Conservation (phyloP, 2,329 filamentous ascomycete species). For the Nigrospora sphaerica region DNA sequence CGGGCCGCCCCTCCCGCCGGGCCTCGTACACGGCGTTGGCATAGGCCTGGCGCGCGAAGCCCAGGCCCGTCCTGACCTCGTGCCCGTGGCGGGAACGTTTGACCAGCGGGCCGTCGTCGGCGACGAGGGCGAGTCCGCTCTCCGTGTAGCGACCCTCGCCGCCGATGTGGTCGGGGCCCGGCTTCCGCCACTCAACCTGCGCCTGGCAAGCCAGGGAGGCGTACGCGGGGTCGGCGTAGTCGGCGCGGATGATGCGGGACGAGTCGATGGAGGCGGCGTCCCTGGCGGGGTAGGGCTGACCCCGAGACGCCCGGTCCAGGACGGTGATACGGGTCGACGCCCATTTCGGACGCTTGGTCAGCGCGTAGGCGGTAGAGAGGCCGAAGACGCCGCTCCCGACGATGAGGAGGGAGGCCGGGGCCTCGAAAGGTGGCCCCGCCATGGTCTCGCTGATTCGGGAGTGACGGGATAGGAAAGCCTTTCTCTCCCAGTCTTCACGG, state of each 20-base stretch:
- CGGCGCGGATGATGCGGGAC: conserved; percentile 59
- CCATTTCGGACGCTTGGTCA: conserved; percentile 56
- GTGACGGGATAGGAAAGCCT: too few species aligned
- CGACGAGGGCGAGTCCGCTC: conserved; percentile 59
- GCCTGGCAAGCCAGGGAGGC: conserved; percentile 65
- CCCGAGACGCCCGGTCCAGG: conserved; percentile 40
- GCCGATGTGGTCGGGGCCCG: conserved; percentile 46
- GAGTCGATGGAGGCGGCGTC: conserved; percentile 57
- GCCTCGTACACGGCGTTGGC: conserved; percentile 52
- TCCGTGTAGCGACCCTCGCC: conserved; percentile 63
- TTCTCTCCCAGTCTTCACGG: too few species aligned
- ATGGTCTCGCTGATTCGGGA: neutral
- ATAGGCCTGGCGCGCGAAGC: conserved; percentile 54
- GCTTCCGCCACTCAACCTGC: conserved; percentile 60
- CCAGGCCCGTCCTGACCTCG: conserved; percentile 37
- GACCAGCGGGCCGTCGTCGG: conserved; percentile 31
- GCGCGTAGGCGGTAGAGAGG: conserved; percentile 50
- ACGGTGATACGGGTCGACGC: conserved; percentile 47
- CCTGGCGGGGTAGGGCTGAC: conserved; percentile 41
- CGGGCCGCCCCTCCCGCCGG: conserved; percentile 26
- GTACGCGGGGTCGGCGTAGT: conserved; percentile 79
- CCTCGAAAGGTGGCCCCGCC: conserved; percentile 4
- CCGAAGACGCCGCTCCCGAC: conserved; percentile 51
- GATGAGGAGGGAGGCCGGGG: conserved; percentile 47
- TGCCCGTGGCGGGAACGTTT: conserved; percentile 16